These are phyloP conservation scores for Neurospora sublineolata DNA, from an alignment of 495 filamentous ascomycete species.

Conservation along the genomic window DNA sequence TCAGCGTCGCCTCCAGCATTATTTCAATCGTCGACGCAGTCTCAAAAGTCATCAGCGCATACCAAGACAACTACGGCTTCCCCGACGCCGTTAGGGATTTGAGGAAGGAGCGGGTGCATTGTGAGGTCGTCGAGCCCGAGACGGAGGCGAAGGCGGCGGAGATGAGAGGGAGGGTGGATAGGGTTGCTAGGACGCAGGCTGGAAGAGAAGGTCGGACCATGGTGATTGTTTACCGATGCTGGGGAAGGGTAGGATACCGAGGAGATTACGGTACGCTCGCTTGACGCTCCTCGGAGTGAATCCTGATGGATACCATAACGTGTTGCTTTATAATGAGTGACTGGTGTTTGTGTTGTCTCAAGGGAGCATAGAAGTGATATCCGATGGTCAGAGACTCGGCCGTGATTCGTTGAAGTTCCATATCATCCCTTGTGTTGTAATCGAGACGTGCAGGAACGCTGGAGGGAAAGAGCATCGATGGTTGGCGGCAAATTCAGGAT, in stretches of 20 bases:
- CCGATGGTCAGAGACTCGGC: not conserved
- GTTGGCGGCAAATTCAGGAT: not conserved
- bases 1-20: not conserved
- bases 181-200: not conserved
- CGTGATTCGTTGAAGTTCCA: not conserved
- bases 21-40: not conserved
- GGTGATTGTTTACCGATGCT: not conserved
- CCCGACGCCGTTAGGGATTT: not conserved
- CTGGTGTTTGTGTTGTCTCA: not conserved
- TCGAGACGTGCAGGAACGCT: not conserved
- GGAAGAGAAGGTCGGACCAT: not conserved
- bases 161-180: not conserved
- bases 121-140: not conserved
- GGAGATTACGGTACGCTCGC: no score
- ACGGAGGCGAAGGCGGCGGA: not conserved
- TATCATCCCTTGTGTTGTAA: not conserved
- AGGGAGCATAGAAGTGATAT: no score
- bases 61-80: not conserved
- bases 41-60: not conserved
- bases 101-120: constrained; percentile 13
- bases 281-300: no score
- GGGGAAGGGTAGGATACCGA: no score
- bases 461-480: not conserved
- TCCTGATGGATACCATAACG: no score
- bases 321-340: not conserved